These are phyloP conservation scores for Conticribra guillardii DNA, from an alignment of 108 stramenopile species.

Conservation along the genomic window DNA sequence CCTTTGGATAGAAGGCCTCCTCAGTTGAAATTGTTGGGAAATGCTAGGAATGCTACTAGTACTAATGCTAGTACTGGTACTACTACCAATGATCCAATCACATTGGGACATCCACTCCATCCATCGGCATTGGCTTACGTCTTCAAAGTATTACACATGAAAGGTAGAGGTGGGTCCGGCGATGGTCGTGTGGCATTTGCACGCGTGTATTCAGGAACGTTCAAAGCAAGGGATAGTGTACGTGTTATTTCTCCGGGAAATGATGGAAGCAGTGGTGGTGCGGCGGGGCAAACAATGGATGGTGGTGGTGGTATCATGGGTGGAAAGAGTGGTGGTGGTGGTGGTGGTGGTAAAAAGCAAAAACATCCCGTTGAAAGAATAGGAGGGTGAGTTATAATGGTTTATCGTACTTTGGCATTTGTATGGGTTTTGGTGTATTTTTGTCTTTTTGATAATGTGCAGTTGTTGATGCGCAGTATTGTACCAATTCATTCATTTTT, in stretches of 20 bases:
- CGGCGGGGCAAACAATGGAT: no score
- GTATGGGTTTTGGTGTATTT: no score
- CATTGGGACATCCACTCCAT: constrained; percentile 79
- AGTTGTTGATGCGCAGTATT: no score
- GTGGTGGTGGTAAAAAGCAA: constrained; percentile 26
- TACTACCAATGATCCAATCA: constrained; percentile 26
- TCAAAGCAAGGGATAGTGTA: constrained; percentile 66
- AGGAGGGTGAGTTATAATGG: no score
- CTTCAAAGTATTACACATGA: constrained; percentile 93
- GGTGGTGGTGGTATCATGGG: no score
- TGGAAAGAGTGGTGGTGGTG: constrained; percentile 29
- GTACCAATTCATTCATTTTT: no score
- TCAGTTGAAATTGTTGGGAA: constrained; percentile 48
- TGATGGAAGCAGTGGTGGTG: no score
- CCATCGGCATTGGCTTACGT: constrained; percentile 78
- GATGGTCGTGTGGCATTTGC: constrained; percentile 92
- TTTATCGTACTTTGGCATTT: no score
- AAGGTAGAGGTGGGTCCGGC: constrained; percentile 86
- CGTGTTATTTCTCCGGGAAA: constrained; percentile 71
- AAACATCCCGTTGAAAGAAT: constrained; percentile 65
- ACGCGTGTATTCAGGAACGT: constrained; percentile 82
- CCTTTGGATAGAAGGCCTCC: constrained; percentile 89
- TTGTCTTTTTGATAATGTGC: no score
- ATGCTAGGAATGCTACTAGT: constrained; percentile 12
- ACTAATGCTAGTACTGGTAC: no score